Base-by-base conservation (phyloP, 1,139 yeast species). In the Hansenula lynferdii region DNA sequence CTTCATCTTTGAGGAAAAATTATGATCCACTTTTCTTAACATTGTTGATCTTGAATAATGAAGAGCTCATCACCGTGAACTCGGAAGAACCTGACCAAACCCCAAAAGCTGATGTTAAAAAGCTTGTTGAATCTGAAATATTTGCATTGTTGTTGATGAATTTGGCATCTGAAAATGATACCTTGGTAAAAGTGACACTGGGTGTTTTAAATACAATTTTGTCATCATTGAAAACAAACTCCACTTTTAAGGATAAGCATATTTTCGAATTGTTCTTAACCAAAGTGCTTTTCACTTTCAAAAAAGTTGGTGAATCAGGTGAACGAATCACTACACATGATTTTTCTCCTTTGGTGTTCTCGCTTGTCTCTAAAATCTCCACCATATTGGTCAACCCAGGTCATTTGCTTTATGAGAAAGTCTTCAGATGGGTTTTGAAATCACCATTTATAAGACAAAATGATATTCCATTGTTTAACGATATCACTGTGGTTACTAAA, bases 341-440 rank as follows among this genome's bases (percentile, higher is more conserved):
- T 14, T 59, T 64, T 38, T 61, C 67, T n/a, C 70, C 68, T 35
- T 50, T 72, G 37, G 65, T 65, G 26, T 62, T 69, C 76, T 54
- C 54, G 59, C 49, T 73, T 60, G 46, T 80, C 51, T 66, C 86
- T 0, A 70, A 73, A 37, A 57, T 87, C 30, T 62, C 77, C 5
- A 75, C 78, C 6, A 65, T 85, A 2, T 57, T 85, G 41, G 57
- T 70, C 8, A 79, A 76, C 56, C 96, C 89, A 1, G 80, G 75
- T n/a, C 94, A 75, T 57, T 73, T 64, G 54, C 58, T 90, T 33
- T 85, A 83, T 56, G 95, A 86, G 46, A 75, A 77, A 45, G 75
- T 77, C 0, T 76, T 70, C 52, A 70, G 80, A 48, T 83, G 75
- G 65, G 66, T 84, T 9, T 62, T 83, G 25, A 61, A 60, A 36